Percentiles rank a stretch among this genome's conserved stretches.
Evolutionary conservation across 2,329 filamentous ascomycete species (phyloP).

Genomic region (Fusarium acutatum): DNA sequence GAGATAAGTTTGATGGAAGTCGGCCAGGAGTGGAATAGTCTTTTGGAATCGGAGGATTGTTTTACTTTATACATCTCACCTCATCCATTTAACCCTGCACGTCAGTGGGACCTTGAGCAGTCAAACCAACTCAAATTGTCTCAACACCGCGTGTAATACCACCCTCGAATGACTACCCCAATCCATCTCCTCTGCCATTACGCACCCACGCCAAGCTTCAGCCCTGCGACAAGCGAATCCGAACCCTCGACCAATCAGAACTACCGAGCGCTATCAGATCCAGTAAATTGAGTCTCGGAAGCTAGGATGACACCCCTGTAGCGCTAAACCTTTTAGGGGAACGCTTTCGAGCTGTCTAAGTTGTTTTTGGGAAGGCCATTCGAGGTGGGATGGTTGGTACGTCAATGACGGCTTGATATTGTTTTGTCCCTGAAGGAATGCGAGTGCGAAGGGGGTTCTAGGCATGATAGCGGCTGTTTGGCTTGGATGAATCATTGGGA

Average conservation of each 20-base stretch:
- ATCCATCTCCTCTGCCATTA: too few species aligned
- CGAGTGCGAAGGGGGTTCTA: neutral
- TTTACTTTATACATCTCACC: neutral
- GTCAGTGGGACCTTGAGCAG: too few species aligned
- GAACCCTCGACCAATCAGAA: conserved; percentile 5
- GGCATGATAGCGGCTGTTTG: neutral
- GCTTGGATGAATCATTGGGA: neutral
- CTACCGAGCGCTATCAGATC: neutral
- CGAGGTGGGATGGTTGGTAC: conserved; percentile 11
- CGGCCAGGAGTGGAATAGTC: neutral
- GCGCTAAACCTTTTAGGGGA: neutral
- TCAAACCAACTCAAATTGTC: neutral
- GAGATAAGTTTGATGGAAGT: neutral
- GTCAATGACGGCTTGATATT: conserved; percentile 28
- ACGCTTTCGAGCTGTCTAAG: conserved; percentile 10
- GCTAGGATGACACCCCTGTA: conserved; percentile 1
- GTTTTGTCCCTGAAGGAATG: neutral
- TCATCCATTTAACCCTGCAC: neutral
- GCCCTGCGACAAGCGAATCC: conserved; percentile 28
- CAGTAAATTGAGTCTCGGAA: conserved; percentile 8
- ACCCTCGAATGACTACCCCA: neutral
- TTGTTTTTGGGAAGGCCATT: conserved; percentile 16
- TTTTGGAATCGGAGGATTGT: neutral
- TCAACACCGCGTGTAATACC: neutral
- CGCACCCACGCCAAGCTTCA: conserved; percentile 9